Percentiles rank a stretch among this genome's conserved stretches.
phyloP scores from a whole-genome alignment of 2,329 filamentous ascomycete species.

The Colletotrichum nymphaeae region DNA sequence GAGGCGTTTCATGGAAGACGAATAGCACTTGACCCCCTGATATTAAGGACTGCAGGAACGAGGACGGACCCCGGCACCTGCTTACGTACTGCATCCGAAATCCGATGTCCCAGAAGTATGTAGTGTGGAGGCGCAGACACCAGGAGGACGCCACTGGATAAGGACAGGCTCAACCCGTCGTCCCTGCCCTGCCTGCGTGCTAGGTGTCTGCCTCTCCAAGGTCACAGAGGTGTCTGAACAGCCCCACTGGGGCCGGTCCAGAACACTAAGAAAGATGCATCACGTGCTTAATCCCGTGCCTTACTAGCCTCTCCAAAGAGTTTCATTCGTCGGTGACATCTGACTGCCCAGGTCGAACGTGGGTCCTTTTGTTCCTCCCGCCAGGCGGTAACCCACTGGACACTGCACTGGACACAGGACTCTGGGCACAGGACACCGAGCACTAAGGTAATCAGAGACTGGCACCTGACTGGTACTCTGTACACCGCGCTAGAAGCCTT shows the following conservation, averaged over 20 bases:
- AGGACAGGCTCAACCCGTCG: neutral
- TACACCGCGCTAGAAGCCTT: slow-evolving; percentile 29
- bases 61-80: slow-evolving; percentile 1
- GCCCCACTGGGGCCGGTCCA: slow-evolving; percentile 13
- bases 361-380: slow-evolving; percentile 25
- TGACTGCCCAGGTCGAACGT: slow-evolving; percentile 4
- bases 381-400: slow-evolving; percentile 1
- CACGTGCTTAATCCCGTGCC: slow-evolving; percentile 14
- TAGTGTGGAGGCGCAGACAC: neutral
- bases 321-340: slow-evolving; percentile 32
- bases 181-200: too few species aligned
- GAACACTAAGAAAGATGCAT: neutral
- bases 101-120: neutral
- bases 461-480: neutral
- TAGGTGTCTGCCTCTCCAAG: neutral
- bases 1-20: slow-evolving; percentile 8
- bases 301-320: neutral
- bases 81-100: slow-evolving; percentile 13
- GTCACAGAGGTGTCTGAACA: neutral
- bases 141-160: neutral
- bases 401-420: slow-evolving; percentile 13
- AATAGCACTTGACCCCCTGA: neutral
- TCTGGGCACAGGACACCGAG: slow-evolving; percentile 19
- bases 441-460: slow-evolving; percentile 10
- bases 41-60: slow-evolving; percentile 17